Conservation (phyloP, 441 rosid genomes). For the Monsonia emarginata region DNA sequence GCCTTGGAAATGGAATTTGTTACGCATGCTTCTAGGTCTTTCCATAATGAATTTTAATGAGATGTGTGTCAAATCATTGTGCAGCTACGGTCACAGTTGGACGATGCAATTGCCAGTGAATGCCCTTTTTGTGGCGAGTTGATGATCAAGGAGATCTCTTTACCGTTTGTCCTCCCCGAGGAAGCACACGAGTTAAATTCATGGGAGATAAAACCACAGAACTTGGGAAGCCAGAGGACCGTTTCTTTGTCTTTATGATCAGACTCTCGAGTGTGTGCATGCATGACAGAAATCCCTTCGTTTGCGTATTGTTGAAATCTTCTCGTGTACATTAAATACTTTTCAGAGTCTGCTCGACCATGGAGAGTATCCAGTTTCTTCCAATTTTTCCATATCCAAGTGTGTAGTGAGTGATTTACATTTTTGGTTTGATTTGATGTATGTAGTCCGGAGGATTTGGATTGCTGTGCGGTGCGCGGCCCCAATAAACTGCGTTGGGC, state of each 20-base stretch:
- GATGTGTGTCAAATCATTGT: conserved; percentile 16
- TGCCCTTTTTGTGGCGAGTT: conserved; percentile 94
- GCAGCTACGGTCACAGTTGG: conserved; percentile 86
- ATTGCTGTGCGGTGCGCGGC: neutral
- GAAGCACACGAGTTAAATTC: conserved; percentile 61
- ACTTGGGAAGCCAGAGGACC: conserved; percentile 50
- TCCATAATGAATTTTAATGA: neutral
- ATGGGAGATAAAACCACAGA: conserved; percentile 76
- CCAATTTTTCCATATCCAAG: neutral
- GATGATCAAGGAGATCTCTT: conserved; percentile 69
- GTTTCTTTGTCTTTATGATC: conserved; percentile 51
- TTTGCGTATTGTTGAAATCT: neutral
- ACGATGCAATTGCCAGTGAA: conserved; percentile 87
- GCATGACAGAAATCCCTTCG: neutral
- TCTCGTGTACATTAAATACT: neutral
- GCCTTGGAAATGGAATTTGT: neutral
- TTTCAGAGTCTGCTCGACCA: neutral
- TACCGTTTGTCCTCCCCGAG: conserved; percentile 61
- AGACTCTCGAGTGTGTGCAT: neutral
- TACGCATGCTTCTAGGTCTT: conserved; percentile 1
- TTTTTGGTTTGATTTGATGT: neutral
- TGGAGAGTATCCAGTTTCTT: neutral
- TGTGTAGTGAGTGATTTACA: neutral
- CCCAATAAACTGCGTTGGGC: neutral
- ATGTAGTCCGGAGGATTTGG: neutral